Conservation (phyloP, 306 rosid genomes). For the Dalbergia cultrata region DNA sequence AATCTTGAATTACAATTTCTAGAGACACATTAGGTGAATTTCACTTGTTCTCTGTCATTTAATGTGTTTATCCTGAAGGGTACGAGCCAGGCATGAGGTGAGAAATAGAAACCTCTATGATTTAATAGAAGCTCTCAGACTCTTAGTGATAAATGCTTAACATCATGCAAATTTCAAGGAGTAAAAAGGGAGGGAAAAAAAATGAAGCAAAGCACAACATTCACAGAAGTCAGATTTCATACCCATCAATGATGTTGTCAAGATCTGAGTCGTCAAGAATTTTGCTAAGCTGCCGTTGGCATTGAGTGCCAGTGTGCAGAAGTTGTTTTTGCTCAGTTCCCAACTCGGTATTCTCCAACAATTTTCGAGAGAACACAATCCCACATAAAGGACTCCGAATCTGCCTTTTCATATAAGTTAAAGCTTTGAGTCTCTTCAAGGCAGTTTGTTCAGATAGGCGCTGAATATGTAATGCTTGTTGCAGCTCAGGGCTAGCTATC, state of each 20-base stretch:
- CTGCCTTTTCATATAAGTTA: slow-evolving; percentile 76
- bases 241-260: slow-evolving; percentile 83
- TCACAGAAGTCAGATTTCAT: slow-evolving; percentile 33
- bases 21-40: neutral
- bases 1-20: neutral
- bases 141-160: neutral
- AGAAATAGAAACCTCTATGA: slow-evolving; percentile 1
- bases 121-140: neutral
- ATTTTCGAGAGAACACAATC: slow-evolving; percentile 59
- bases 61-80: neutral
- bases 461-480: slow-evolving; percentile 78
- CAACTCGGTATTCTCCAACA: slow-evolving; percentile 74
- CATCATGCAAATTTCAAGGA: neutral
- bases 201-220: neutral
- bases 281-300: slow-evolving; percentile 84
- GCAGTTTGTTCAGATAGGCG: slow-evolving; percentile 81
- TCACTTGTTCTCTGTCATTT: neutral
- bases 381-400: slow-evolving; percentile 69
- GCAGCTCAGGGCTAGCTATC: slow-evolving; percentile 85
- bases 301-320: slow-evolving; percentile 63
- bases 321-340: slow-evolving; percentile 68
- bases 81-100: neutral
- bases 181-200: too few species aligned
- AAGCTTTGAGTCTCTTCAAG: slow-evolving; percentile 66
- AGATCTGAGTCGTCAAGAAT: slow-evolving; percentile 84